These are phyloP conservation scores for Allium sativum DNA, from an alignment of 106 monocot genomes.

Conservation along the genomic window DNA sequence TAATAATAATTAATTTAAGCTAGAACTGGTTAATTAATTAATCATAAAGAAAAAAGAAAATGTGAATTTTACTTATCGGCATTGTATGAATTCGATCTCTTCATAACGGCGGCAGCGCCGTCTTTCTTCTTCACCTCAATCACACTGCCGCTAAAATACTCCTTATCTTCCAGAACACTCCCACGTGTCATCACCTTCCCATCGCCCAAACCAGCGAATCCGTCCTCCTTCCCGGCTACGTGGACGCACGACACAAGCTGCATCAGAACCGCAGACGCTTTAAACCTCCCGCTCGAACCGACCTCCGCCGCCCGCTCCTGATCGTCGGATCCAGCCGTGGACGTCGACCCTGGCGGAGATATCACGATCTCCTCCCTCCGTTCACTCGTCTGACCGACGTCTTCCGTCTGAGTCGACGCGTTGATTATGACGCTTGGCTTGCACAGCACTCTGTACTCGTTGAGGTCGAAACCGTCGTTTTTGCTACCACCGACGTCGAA, in stretches of 20 bases:
- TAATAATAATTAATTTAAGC: neutral
- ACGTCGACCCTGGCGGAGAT: slow-evolving; percentile 74
- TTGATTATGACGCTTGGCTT: slow-evolving; percentile 45
- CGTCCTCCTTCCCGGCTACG: slow-evolving; percentile 16
- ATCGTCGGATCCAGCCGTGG: slow-evolving; percentile 13
- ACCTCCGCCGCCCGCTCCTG: slow-evolving; percentile 20
- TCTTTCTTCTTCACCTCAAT: slow-evolving; percentile 67
- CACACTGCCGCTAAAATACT: slow-evolving; percentile 84
- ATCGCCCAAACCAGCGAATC: neutral
- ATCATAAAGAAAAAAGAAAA: neutral
- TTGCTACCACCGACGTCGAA: slow-evolving; percentile 23
- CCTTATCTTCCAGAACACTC: slow-evolving; percentile 36
- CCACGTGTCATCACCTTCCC: slow-evolving; percentile 14
- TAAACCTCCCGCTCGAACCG: slow-evolving; percentile 32
- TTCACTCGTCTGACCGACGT: slow-evolving; percentile 8
- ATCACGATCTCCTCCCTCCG: slow-evolving; percentile 38
- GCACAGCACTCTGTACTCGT: slow-evolving; percentile 76
- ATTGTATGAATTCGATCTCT: slow-evolving; percentile 70
- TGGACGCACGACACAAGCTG: slow-evolving; percentile 78
- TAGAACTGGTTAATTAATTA: neutral
- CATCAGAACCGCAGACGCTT: slow-evolving; percentile 69
- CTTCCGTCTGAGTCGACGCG: slow-evolving; percentile 80
- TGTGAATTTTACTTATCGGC: slow-evolving; percentile 42
- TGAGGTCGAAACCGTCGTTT: slow-evolving; percentile 41
- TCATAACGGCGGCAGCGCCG: slow-evolving; percentile 19